These are phyloP conservation scores for Stephanocyclus meneghinianus DNA, from an alignment of 352 stramenopile genomes.

Conservation along the genomic window DNA sequence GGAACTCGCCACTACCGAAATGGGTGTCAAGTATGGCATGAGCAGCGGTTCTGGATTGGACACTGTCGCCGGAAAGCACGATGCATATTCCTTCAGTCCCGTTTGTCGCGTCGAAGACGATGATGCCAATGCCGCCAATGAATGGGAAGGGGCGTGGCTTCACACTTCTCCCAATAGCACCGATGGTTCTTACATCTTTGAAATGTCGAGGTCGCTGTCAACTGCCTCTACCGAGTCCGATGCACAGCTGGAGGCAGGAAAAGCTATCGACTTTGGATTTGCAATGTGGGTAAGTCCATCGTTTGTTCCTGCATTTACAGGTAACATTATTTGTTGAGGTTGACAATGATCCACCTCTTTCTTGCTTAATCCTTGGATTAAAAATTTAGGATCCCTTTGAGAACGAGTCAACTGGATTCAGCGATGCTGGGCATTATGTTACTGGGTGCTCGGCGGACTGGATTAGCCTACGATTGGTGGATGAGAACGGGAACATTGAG, in stretches of 20 bases:
- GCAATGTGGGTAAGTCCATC: slow-evolving; percentile 34
- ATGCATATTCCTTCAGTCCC: slow-evolving; percentile 43
- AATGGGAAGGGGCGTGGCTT: slow-evolving; percentile 47
- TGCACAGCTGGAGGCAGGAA: slow-evolving; percentile 34
- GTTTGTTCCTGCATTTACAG: not conserved
- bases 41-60: slow-evolving; percentile 34
- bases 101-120: slow-evolving; percentile 48
- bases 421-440: slow-evolving; percentile 37
- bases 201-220: slow-evolving; percentile 39
- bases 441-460: slow-evolving; percentile 43
- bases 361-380: not conserved
- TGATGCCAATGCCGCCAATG: slow-evolving; percentile 30
- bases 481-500: slow-evolving; percentile 9
- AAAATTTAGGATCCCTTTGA: slow-evolving; percentile 31
- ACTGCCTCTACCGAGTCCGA: slow-evolving; percentile 37
- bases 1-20: slow-evolving; percentile 33
- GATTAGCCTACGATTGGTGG: slow-evolving; percentile 32
- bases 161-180: not conserved
- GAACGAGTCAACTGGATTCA: slow-evolving; percentile 28
- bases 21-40: slow-evolving; percentile 17
- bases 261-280: slow-evolving; percentile 33
- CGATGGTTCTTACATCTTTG: slow-evolving; percentile 43
- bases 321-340: not conserved
- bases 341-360: too few relatives aligned
- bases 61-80: slow-evolving; percentile 35